Evolutionary conservation across 2,329 filamentous ascomycete species (phyloP), one percentile per base, ranked within the genome.

Genomic region (Penicillium aurantiogriseum): DNA sequence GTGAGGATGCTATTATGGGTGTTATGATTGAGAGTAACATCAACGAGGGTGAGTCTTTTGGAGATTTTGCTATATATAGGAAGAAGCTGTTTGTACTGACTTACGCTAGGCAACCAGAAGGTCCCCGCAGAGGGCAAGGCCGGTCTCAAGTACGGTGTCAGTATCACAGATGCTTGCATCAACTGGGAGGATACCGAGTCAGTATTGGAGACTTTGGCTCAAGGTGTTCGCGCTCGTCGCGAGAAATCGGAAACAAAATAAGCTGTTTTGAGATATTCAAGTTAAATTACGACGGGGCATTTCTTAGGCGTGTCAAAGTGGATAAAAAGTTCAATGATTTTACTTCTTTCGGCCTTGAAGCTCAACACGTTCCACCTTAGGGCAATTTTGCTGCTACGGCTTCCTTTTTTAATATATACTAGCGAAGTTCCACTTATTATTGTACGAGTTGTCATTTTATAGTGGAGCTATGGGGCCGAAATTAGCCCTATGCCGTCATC

Each of bases 1-100:
- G 94, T 36, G 93, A 97, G 79, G 83, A 84, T 3, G 88, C 82
- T 48, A 94, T 99, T 71, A 93, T 97, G 86, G 94, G 94, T 69
- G 91, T 97, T 59, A 99, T 99, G 94, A 96, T 99, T 70, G 94
- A 99, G 81, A 95, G 90, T 76, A 90, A 97, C 76, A 95, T 97
- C 78, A 89, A 93, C 69, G 93, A 97, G 79, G 92, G 90, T 89
- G 75, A 69, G 81, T 72, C 38, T 45, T 21, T 29, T 3, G 11
- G 2, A 11, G 1, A 36, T 27, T 19, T 27, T 23, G 3, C 15
- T 27, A 36, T 27, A 8, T 21, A 39, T n/a, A 4, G 45, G 45
- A 40, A 40, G 45, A 40, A 40, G 13, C 46, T 46, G 39, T 36
- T 38, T 55, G 52, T 56, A 61, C 51, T 44, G 35, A 42, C 40